These are phyloP conservation scores for Cornus controversa DNA, from an alignment of 148 eudicot species.

Conservation along the genomic window DNA sequence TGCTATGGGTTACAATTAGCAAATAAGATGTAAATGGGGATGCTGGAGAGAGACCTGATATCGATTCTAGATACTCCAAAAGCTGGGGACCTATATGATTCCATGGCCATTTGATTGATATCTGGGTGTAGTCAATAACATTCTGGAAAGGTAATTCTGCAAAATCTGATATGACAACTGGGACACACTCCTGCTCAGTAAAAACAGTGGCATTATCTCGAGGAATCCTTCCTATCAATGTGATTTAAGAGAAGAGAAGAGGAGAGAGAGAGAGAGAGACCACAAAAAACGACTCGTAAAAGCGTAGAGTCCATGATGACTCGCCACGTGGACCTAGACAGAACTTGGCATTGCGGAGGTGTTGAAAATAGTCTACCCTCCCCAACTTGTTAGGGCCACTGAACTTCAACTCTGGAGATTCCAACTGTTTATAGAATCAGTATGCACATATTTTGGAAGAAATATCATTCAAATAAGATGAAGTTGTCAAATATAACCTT, in stretches of 20 bases:
- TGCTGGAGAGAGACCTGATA: slow-evolving; percentile 55
- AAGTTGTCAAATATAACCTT: background rate
- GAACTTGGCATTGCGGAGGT: slow-evolving; percentile 92
- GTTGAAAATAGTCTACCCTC: slow-evolving; percentile 77
- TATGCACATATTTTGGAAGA: slow-evolving; percentile 25
- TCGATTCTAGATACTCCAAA: slow-evolving; percentile 80
- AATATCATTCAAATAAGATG: slow-evolving; percentile 7
- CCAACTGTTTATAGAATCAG: slow-evolving; percentile 77
- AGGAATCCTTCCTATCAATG: background rate
- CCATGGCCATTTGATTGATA: slow-evolving; percentile 95
- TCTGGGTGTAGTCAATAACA: slow-evolving; percentile 70
- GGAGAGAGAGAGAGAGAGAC: slow-evolving; percentile 47
- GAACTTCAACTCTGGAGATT: slow-evolving; percentile 96
- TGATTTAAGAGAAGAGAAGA: slow-evolving; percentile 6
- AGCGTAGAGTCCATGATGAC: slow-evolving; percentile 98
- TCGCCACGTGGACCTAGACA: slow-evolving; percentile 99
- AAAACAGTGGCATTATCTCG: background rate
- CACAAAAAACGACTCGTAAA: slow-evolving; percentile 95
- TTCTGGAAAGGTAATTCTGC: slow-evolving; percentile 89
- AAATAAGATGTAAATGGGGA: background rate
- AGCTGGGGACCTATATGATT: slow-evolving; percentile 71
- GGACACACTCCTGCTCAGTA: slow-evolving; percentile 85
- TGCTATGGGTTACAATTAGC: background rate
- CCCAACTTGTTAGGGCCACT: slow-evolving; percentile 86
- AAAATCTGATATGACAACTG: slow-evolving; percentile 83